A percentile compares a stretch with the other conserved stretches of the same genome.
Evolutionary conservation across 2,329 filamentous ascomycete genomes (phyloP).

Genomic region (Gliomastix tumulicola): DNA sequence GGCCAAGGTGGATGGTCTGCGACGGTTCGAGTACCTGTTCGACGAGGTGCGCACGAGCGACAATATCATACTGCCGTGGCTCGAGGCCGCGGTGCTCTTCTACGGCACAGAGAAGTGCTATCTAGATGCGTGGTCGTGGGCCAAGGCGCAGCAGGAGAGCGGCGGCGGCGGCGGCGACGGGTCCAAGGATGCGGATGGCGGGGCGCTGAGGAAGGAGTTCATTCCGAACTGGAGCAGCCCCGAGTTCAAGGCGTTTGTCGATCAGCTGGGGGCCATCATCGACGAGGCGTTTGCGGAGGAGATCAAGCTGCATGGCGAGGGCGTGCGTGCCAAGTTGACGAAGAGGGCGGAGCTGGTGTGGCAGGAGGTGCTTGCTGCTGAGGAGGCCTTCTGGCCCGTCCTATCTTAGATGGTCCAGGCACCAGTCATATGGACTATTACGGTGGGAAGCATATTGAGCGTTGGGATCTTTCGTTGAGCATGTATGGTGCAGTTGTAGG

Average conservation of each 20-base stretch:
- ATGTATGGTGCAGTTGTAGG: too few species aligned
- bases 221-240: conserved; percentile 62
- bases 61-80: conserved; percentile 33
- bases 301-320: conserved; percentile 24
- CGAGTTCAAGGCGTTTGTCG: conserved; percentile 55
- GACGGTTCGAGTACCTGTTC: conserved; percentile 38
- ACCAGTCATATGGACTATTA: too few species aligned
- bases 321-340: conserved; percentile 18
- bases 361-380: conserved; percentile 45
- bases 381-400: conserved; percentile 58
- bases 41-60: conserved; percentile 42
- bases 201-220: conserved; percentile 55
- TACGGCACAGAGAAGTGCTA: conserved; percentile 70
- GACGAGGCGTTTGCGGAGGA: conserved; percentile 41
- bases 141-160: conserved; percentile 22
- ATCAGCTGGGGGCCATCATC: conserved; percentile 44
- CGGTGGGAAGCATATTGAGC: too few species aligned
- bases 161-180: conserved; percentile 3
- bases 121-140: conserved; percentile 51
- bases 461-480: too few species aligned
- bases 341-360: conserved; percentile 35
- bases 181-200: conserved; percentile 49
- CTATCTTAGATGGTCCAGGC: too few species aligned
- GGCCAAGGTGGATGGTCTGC: conserved; percentile 29
- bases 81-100: conserved; percentile 66